Conservation (phyloP, 179 eudicot genomes). For the Vitellaria paradoxa region DNA sequence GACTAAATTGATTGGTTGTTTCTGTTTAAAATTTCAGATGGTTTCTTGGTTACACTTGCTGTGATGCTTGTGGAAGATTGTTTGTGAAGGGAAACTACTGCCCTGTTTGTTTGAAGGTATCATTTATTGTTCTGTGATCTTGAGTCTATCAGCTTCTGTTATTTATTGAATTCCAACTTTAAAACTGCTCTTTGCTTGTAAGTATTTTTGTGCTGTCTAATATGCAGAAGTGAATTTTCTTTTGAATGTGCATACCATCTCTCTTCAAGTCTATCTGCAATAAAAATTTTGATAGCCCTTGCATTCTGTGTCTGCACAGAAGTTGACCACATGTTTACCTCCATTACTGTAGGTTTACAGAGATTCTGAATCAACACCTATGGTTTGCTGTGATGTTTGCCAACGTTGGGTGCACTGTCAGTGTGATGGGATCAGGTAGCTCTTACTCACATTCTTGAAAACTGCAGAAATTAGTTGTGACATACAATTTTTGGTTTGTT, state of each 20-base stretch:
- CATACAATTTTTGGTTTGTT: neutral
- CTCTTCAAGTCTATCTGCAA: neutral
- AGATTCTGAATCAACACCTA: constrained; percentile 97
- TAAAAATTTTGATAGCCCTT: neutral
- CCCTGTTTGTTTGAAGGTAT: constrained; percentile 96
- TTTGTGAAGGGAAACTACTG: constrained; percentile 94
- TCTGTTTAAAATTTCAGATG: constrained; percentile 52
- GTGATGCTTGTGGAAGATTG: constrained; percentile 99
- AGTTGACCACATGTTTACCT: constrained; percentile 10
- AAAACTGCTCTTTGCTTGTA: neutral
- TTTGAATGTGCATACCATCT: neutral
- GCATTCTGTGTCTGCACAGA: neutral
- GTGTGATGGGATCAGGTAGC: constrained; percentile 91
- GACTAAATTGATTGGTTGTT: neutral
- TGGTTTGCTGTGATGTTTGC: constrained; percentile 98
- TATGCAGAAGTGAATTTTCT: neutral
- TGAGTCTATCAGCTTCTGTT: neutral
- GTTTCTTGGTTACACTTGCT: constrained; percentile 94
- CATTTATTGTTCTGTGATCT: neutral
- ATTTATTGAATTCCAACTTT: neutral
- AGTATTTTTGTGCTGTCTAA: neutral
- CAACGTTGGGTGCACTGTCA: constrained; percentile 95
- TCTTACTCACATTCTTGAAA: constrained; percentile 4
- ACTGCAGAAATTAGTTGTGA: constrained; percentile 5
- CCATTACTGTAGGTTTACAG: constrained; percentile 70